Evolutionary conservation across 2,329 filamentous ascomycete species (phyloP), one percentile per base, ranked within the genome.

Genomic region (Colletotrichum tanaceti): DNA sequence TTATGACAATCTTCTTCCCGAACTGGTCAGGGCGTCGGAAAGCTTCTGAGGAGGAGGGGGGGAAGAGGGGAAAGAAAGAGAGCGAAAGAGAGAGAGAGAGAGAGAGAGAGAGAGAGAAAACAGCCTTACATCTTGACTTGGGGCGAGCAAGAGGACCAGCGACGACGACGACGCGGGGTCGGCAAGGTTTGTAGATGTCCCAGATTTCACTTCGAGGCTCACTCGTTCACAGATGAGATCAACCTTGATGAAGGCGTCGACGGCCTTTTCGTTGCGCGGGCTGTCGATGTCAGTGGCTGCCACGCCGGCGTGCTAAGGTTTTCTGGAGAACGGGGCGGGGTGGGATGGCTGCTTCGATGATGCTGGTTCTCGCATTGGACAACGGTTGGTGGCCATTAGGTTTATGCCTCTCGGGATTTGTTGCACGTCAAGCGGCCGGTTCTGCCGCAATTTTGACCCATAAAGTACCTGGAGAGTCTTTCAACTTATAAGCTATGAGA

Each of bases 31-130:
- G 32, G 53, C 53, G 35, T 7, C 61, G n/a, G 5, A 66, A 66
- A 66, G 50, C 44, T 58, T 66, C 52, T 63, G 4, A 41, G 58
- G 18, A 38, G 44, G 49, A n/a, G n/a, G 39, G 47, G 32, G 14
- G 24, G 20, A 32, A 10, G 9, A 10, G 9, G 28, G 28, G 28
- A 10, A 32, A 32, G 28, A 32, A 9, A 32, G 3, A 28, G 38
- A 18, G 6, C 16, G 43, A 52, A n/a, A n/a, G 49, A 28, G 47
- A 20, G n/a, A 24, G 32, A 13, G 28, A 32, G 5, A 32, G 5
- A 28, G 38, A 18, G 9, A 18, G 43, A 52, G 49, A 28, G 47
- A 20, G n/a, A 24, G 32, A 13, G 24, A 20, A 38, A 18, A 44
- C 38, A 61, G 32, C 18, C n/a, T 32, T 3, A 32, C 28, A 32